Evolutionary conservation across 2,329 filamentous ascomycete species (phyloP), one percentile per base, ranked within the genome.

Genomic region (Trichophyton schoenleinii): DNA sequence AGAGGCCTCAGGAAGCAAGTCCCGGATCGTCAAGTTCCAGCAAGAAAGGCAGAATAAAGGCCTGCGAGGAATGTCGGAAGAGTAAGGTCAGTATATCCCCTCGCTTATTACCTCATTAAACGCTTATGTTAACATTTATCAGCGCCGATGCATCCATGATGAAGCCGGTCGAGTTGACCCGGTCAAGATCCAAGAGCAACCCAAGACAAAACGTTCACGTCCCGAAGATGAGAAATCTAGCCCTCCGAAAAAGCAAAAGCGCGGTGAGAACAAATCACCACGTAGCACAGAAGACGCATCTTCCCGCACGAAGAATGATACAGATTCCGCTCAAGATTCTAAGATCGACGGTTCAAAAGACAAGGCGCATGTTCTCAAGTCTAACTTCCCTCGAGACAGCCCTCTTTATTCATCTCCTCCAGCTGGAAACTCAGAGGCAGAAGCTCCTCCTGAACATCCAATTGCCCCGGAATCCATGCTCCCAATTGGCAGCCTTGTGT

Each of bases 91-190:
- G 79, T 72, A 46, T 38, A 58, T 5, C 25, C 48, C 28, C 36
- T 22, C 48, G 22, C 34, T 18, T 61, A 52, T 59, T 58, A 25
- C 7, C 41, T 48, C 18, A 38, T 46, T n/a, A 13, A 46, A 22
- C 25, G 18, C 28, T 5, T 20, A 22, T 28, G 20, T 61, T 65
- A 52, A 65, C 58, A 58, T 63, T 59, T 64, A 67, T 61, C 68
- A 86, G 83, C 82, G 84, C 62, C 82, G 84, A 67, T 87, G 84
- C 68, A 83, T 86, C 57, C 84, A 87, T 67, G 83, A 86, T 67
- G 83, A 85, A 65, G 79, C 81, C 65, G 84, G 84, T 58, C 80
- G 83, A 61, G 79, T 86, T 28, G 84, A 87, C 69, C 83, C 83
- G 1, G 71, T 84, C 67, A 86, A 86, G 68, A 81, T 82, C 1